A percentile compares a stretch with the other conserved stretches of the same genome.
Evolutionary conservation across 2,329 filamentous ascomycete species (phyloP).

Genomic region (Pyrenophora tritici-repentis): DNA sequence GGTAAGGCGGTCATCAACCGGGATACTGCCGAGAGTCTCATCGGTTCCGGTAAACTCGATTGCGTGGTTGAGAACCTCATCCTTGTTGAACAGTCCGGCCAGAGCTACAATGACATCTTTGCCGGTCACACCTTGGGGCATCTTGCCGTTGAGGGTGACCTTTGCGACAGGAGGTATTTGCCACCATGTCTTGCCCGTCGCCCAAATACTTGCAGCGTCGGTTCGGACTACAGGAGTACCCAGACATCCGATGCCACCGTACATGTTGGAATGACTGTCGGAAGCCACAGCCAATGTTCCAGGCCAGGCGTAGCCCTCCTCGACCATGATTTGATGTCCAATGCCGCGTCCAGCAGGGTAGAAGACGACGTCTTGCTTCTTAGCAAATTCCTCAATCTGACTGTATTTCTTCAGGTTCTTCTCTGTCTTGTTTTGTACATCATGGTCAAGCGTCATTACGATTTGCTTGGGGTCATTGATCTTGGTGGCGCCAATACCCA

Average conservation of each 20-base stretch:
- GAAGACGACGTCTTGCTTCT: conserved; percentile 75
- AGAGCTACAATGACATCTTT: conserved; percentile 94
- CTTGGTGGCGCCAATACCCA: conserved; percentile 77
- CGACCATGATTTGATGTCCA: conserved; percentile 90
- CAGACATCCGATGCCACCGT: conserved; percentile 77
- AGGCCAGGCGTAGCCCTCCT: conserved; percentile 84
- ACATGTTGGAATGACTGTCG: conserved; percentile 80
- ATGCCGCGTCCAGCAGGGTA: conserved; percentile 80
- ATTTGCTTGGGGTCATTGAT: conserved; percentile 74
- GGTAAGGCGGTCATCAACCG: conserved; percentile 74
- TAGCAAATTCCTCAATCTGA: conserved; percentile 81
- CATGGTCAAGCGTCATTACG: conserved; percentile 85
- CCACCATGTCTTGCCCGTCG: conserved; percentile 83
- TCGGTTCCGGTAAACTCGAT: conserved; percentile 86
- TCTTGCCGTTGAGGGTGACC: conserved; percentile 74
- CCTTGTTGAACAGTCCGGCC: conserved; percentile 82
- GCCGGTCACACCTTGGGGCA: conserved; percentile 81
- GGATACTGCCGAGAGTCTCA: conserved; percentile 73
- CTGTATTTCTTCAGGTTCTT: conserved; percentile 81
- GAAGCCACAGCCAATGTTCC: conserved; percentile 80
- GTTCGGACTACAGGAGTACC: conserved; percentile 85
- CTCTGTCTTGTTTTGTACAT: conserved; percentile 81
- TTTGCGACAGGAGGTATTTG: conserved; percentile 83
- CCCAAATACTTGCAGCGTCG: conserved; percentile 85
- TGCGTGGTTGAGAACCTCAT: conserved; percentile 87